Evolutionary conservation across 768 basidiomycete genomes (phyloP).

Genomic region (Nidularia sp.): DNA sequence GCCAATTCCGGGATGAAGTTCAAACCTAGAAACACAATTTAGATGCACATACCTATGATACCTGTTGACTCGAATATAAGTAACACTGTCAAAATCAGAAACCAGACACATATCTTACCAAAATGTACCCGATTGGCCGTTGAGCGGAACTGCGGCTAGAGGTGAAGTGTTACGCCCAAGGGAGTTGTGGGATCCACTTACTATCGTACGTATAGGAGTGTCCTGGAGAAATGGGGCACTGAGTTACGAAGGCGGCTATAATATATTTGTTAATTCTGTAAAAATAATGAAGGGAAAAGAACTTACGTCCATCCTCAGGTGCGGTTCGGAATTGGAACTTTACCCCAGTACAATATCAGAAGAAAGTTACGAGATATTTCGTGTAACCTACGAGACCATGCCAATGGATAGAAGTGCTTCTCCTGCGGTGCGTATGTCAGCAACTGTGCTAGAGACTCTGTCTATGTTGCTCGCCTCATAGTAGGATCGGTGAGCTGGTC

Average conservation of each 20-base stretch:
- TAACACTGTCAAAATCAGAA: neutral
- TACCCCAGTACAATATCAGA: neutral
- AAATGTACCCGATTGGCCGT: constrained; percentile 6
- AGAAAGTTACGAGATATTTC: neutral
- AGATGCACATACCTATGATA: constrained; percentile 12
- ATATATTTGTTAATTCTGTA: neutral
- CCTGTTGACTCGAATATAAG: constrained; percentile 1
- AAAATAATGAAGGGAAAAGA: neutral
- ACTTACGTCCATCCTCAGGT: constrained; percentile 38
- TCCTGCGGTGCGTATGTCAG: constrained; percentile 8
- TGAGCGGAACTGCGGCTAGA: constrained; percentile 9
- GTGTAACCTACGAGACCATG: constrained; percentile 20
- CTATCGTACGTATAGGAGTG: constrained; percentile 13
- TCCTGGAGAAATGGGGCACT: neutral
- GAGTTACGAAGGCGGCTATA: constrained; percentile 7
- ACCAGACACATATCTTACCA: neutral
- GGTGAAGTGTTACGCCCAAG: neutral
- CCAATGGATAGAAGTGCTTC: constrained; percentile 26
- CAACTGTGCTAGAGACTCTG: neutral
- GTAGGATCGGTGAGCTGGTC: constrained; percentile 22
- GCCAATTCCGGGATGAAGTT: neutral
- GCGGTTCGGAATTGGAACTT: constrained; percentile 39
- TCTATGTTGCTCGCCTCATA: constrained; percentile 19
- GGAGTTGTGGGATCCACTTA: constrained; percentile 1
- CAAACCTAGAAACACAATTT: neutral